Base-by-base conservation (phyloP, 345 rosid genomes). In the Citrus hindsii region DNA sequence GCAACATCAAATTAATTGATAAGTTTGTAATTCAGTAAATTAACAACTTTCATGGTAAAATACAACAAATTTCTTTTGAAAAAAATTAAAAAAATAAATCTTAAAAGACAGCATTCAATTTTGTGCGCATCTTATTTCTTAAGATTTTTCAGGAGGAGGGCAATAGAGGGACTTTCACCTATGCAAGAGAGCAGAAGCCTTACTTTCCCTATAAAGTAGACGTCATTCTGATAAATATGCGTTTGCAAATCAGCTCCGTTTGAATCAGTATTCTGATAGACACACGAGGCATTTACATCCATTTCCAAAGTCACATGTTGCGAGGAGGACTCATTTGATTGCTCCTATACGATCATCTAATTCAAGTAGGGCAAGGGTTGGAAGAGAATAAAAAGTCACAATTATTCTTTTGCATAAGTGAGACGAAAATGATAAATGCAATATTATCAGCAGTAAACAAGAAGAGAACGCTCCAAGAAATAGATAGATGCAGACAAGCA, bases 291-390 rank as follows among this genome's bases (percentile, higher is more conserved):
- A 76, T 73, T 75, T 67, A 48, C 53, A 69, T 86, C 87, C 64
- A 67, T 77, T 48, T 83, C 67, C 33, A 69, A 69, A 0, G 82
- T 82, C 40, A 18, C 48, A 25, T 88, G 75, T 74, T 83, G 76
- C 22, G 72, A 76, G 53, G 87, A 77, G 9, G 9, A 38, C 76
- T 81, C 87, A 2, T 76, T 83, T 27, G 73, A 75, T 83, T 87
- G 89, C 85, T 89, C 88, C 89, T 87, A 88, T 35, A 77, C 61
- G 76, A 81, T 71, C 90, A 92, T 92, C 94, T 90, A 84, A 67
- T 70, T 55, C 37, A 77, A 77, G 42, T 30, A 72, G n/a, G n/a
- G 53, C 46, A 76, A 82, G 80, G 37, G 46, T 68, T 59, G 60
- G 5, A 53, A 38, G 25, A 37, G 53, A 30, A 51, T 14, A 33